A percentile compares a stretch with the other conserved stretches of the same genome.
These are phyloP conservation scores for Picochlorum costavermella DNA, from an alignment of 139 green algal genomes.

Conservation along the genomic window DNA sequence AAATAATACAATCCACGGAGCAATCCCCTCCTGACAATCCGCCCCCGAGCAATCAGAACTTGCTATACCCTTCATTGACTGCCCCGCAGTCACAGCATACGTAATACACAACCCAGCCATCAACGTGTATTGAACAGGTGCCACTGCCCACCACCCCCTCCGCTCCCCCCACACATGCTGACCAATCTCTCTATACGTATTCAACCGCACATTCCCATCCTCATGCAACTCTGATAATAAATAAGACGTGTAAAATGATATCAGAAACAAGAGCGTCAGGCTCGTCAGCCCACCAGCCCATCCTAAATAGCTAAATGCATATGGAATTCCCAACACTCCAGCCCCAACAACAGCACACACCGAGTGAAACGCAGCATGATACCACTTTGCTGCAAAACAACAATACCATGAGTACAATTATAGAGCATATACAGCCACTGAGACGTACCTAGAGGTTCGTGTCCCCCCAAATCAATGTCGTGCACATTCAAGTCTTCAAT, in stretches of 20 bases:
- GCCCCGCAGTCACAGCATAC: constrained; percentile 50
- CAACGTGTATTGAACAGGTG: constrained; percentile 29
- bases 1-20: constrained; percentile 39
- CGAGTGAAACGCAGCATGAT: constrained; percentile 45
- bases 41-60: constrained; percentile 13
- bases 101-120: constrained; percentile 45
- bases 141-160: background rate
- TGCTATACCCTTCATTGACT: constrained; percentile 36
- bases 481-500: too few relatives aligned
- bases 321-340: constrained; percentile 44
- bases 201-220: constrained; percentile 25
- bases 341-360: constrained; percentile 47
- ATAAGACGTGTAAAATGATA: constrained; percentile 43
- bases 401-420: background rate
- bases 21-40: constrained; percentile 23
- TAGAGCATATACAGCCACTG: background rate
- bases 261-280: constrained; percentile 19
- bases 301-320: constrained; percentile 45
- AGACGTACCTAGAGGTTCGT: constrained; percentile 1
- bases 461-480: background rate
- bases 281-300: constrained; percentile 27
- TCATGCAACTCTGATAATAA: constrained; percentile 45
- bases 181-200: constrained; percentile 45
- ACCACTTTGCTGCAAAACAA: constrained; percentile 25
- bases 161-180: constrained; percentile 25